Base-by-base conservation (phyloP, 495 filamentous ascomycete genomes). In the Apiosordaria backusii region DNA sequence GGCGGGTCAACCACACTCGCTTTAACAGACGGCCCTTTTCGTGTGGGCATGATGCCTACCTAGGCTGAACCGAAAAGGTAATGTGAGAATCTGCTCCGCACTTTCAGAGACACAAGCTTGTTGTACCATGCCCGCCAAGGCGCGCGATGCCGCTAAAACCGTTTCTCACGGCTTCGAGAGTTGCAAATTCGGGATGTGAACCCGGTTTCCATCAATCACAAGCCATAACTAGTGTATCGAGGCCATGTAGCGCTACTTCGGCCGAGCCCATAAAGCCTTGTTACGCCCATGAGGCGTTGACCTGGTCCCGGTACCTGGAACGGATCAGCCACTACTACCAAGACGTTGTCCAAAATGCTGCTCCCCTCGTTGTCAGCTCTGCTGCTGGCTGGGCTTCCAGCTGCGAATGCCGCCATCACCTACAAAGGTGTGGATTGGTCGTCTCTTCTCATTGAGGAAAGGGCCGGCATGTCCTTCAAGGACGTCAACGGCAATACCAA, bases 341-440 rank as follows among this genome's bases (percentile, higher is more conserved):
- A 19, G 22, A 35, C 24, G 52, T 62, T 53, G 26, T 6, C 19
- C 50, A 67, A 45, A 4, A 77, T 73, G 72, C 58, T 69, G 24
- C 53, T 70, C 55, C 61, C 62, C 5, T 50, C 35, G 18, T 45
- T 75, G 1, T 29, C 65, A 13, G 64, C 67, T 19, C 5, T 67
- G 26, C 29, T 45, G 72, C 18, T 67, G 70, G 35, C 35, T 45
- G 66, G 70, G 61, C 52, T 74, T 21, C 63, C 69, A 16, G 61
- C 59, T 22, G 73, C 64, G 1, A 59, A 71, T 54, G 77, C 86
- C 16, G 81, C 82, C 22, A 81, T 92, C 10, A 83, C 82, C 4
- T 87, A 87, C 74, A 86, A 84, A 67, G 89, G 89, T 2, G 88
- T 88, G 1, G 90, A 92, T 74, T 91, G 90, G 82, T 90, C 88